Evolutionary conservation across 371 early-diverging fungal species (phyloP), one percentile per base, ranked within the genome.

Genomic region (Lichtheimia ornata): DNA sequence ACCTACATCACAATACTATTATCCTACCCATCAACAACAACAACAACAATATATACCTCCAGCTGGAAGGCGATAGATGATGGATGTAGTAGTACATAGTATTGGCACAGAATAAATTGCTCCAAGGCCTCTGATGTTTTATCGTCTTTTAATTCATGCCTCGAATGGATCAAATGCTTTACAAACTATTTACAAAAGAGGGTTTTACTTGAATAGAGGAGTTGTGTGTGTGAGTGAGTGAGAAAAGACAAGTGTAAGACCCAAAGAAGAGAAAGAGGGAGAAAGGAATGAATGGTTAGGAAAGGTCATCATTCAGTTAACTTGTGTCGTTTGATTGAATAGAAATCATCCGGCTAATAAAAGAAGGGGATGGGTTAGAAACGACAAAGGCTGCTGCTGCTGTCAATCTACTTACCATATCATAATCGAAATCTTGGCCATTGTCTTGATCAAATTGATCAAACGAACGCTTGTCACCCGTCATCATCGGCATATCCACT

Each of bases 11-110:
- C 42, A 56, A 14, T 56, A 56, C 15, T 56, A 56, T 45, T 42
- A 35, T 14, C 45, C 57, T 43, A 42, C 57, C 5, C 57, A 42
- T 22, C 57, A 42, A 27, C 57, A 56, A n/a, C n/a, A n/a, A n/a
- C 54, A 54, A 41, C 14, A 40, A 5, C 55, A 55, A 24, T 17
- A 25, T 12, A 13, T 40, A 28, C 42, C 35, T 2, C 35, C 35
- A n/a, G n/a, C n/a, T 35, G 35, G 35, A 11, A 35, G 35, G 9
- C 35, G 35, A 35, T 35, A 9, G 9, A 11, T 2, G 35, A 2
- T 9, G n/a, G n/a, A 28, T 28, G 4, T 0, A 28, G 7, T 28
- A 9, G 35, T 35, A n/a, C n/a, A n/a, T n/a, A 35, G 35, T 35
- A 11, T 35, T 35, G 35, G 11, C 35, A 11, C 35, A 35, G 11